Base-by-base conservation (phyloP, 257 asterid species). In the Euphrasia confusa region DNA sequence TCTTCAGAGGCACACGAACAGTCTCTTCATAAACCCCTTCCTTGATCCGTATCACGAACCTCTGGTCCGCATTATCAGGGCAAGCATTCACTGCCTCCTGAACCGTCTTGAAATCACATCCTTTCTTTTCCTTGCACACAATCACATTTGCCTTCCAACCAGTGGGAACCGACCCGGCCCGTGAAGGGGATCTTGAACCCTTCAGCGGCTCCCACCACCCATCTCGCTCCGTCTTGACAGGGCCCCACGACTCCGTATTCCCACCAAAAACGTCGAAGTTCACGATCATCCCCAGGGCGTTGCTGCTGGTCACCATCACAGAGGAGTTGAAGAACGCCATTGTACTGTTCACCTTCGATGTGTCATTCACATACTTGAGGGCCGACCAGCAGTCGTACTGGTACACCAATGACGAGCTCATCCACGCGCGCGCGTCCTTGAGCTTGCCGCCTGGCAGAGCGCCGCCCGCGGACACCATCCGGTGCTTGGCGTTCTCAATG, bases 401-500 rank as follows among this genome's bases (percentile, higher is more conserved):
- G 59, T 79, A 78, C 8, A 67, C 87, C 47, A 80, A 4, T 10
- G 72, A 79, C 8, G 85, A 79, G 69, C 91, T 80, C 82, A 83
- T 65, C 95, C 91, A 86, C 4, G 95, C 95, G 10, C 95, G 87
- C 9, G 81, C 84, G 77, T 84, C 85, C 77, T 83, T 86, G 17
- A 44, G 47, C 54, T 33, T 60, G 47, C 72, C 82, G 4, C 71
- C 58, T 0, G 74, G 64, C 56, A 83, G 37, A 1, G 82, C 81
- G 3, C 49, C 72, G 24, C 39, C 69, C 10, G 69, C 54, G 32
- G 66, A 56, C 4, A 60, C 62, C 32, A 73, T 39, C 27, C 94
- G 67, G 44, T 74, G 64, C 1, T 64, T 78, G 4, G 86, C 68
- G 30, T 77, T 79, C 13, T 71, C 66, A 3, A 83, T 75, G 27